Percentiles rank a stretch among this genome's conserved stretches.
Conservation (phyloP, 306 rosid genomes). For the Prunus dulcis region DNA sequence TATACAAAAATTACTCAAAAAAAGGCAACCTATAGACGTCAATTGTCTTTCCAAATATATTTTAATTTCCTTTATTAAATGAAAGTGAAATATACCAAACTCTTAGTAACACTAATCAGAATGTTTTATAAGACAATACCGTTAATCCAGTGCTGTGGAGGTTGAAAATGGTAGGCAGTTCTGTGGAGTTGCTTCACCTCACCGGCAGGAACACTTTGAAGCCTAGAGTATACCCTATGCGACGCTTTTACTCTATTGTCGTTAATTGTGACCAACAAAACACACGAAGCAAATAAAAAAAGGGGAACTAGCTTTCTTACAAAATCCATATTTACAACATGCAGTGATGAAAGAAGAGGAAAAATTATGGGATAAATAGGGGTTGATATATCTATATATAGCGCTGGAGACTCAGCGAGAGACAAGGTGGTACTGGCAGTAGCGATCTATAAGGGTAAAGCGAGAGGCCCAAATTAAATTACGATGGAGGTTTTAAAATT, state of each 20-base stretch:
- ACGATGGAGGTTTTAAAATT: too few species aligned
- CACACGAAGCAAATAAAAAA: slow-evolving; percentile 6
- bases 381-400: background rate
- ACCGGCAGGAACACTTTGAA: slow-evolving; percentile 33
- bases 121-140: slow-evolving; percentile 38
- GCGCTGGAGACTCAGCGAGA: background rate
- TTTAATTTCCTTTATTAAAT: too few species aligned
- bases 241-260: slow-evolving; percentile 46
- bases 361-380: background rate
- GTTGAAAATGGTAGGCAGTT: slow-evolving; percentile 79
- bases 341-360: background rate
- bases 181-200: slow-evolving; percentile 34
- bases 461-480: background rate
- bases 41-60: too few species aligned
- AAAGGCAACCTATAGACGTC: too few species aligned
- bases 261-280: slow-evolving; percentile 17
- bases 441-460: background rate
- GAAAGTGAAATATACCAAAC: too few species aligned
- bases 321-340: background rate
- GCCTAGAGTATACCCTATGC: slow-evolving; percentile 33
- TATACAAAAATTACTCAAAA: too few species aligned
- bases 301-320: slow-evolving; percentile 5
- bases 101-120: background rate
- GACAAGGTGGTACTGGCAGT: background rate
- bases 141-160: slow-evolving; percentile 73